These are phyloP conservation scores for Mycena albidolilacea DNA, from an alignment of 768 basidiomycete species.

Conservation along the genomic window DNA sequence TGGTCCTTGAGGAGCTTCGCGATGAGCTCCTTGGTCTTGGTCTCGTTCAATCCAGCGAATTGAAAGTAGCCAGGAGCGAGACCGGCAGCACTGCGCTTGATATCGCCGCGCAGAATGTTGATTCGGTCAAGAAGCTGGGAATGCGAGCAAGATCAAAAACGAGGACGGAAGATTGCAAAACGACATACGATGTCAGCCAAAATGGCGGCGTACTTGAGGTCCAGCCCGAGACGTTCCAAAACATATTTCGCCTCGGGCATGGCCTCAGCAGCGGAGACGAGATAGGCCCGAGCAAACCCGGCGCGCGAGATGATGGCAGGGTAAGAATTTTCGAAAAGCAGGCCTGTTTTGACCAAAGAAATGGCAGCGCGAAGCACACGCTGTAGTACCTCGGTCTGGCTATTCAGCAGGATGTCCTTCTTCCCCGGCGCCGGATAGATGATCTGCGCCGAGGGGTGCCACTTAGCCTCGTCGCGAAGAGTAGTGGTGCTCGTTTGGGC, in stretches of 20 bases:
- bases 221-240: background rate
- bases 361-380: background rate
- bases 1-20: background rate
- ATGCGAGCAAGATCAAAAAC: background rate
- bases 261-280: background rate
- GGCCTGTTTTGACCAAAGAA: background rate
- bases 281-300: background rate
- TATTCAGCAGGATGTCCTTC: background rate
- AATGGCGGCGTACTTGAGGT: constrained; percentile 7
- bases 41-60: background rate
- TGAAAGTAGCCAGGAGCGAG: background rate
- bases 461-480: background rate
- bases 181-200: constrained; percentile 11
- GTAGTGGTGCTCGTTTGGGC: background rate
- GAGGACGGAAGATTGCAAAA: too few species aligned
- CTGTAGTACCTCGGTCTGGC: background rate
- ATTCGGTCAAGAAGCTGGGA: constrained; percentile 14
- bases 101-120: constrained; percentile 22
- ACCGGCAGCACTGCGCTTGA: background rate
- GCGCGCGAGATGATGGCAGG: constrained; percentile 7
- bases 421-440: background rate
- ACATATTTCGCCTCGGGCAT: background rate
- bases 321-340: background rate
- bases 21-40: constrained; percentile 1
- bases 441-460: background rate